Conservation (phyloP, 2,329 filamentous ascomycete species). For the Pseudogymnoascus sp. region DNA sequence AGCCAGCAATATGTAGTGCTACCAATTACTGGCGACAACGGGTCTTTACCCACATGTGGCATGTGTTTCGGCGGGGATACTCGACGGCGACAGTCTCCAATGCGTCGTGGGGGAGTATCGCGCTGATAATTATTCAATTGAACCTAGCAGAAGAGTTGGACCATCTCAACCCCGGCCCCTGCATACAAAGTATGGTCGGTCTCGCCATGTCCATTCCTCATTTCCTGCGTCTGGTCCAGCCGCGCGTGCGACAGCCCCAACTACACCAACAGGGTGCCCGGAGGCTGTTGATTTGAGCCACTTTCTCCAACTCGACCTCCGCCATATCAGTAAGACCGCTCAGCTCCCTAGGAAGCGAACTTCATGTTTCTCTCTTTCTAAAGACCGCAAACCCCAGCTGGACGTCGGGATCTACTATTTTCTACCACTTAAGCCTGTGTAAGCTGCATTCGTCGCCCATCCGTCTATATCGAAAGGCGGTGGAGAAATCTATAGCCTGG, state of each 20-base stretch:
- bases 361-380: neutral
- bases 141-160: neutral
- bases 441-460: neutral
- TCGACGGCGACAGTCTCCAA: neutral
- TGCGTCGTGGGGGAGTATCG: neutral
- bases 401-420: neutral
- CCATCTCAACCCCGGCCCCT: neutral
- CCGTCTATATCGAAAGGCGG: neutral
- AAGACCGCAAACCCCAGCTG: neutral
- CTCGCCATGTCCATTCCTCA: neutral
- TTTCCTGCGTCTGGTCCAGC: neutral
- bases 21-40: neutral
- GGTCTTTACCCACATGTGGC: neutral
- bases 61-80: neutral
- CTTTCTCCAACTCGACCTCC: neutral
- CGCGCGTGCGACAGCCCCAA: neutral
- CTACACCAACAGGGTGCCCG: neutral
- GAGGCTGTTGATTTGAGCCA: neutral
- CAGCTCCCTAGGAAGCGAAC: neutral
- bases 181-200: neutral
- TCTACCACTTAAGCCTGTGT: neutral
- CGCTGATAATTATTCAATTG: neutral
- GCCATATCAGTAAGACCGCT: neutral
- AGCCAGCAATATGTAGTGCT: constrained; percentile 1
- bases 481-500: neutral